Base-by-base conservation (phyloP, 2,329 filamentous ascomycete genomes). In the Monilinia polystroma region DNA sequence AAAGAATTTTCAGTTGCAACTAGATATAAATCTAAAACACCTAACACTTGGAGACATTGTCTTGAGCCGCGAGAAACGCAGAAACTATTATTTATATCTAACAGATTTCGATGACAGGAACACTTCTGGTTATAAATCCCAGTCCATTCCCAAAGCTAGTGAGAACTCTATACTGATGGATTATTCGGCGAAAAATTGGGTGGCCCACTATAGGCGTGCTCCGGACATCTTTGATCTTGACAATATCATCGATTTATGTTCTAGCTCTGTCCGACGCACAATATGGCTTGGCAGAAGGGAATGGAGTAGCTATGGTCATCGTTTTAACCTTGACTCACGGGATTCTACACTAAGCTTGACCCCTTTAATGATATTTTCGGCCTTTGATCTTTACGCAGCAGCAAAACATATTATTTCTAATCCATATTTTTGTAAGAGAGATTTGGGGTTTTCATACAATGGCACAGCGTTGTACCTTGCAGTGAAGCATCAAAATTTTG, bases 1-100 rank as follows among this genome's bases (percentile, higher is more conserved):
- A 66, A 58, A 64, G 67, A 68, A 43, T 68, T 68, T 43, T 53
- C 67, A 2, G 10, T 68, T 20, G 38, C 38, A 8, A 55, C 51
- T 14, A 6, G 23, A 1, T n/a, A 29, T 18, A 20, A 26, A 51
- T 6, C 7, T 16, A 35, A 23, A 49, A n/a, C 4, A 10, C 20
- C 11, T 47, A 11, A 23, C n/a, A 3, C 6, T 16, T 67, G 66
- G 66, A 67, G 35, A 18, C 45, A 65, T 32, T 59, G 52, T 43
- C 23, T 67, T 12, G n/a, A 64, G 14, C 43, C 43, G 41, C 41
- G 14, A 18, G 60, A 41, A 14, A 35, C 66, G 26, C 55, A 59
- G 7, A 29, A n/a, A 26, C 11, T 58, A 10, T 35, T 67, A 64
- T 51, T 41, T 65, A 10, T 52, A 35, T 16, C 45, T 52, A 6